Percentiles rank a stretch among this genome's conserved stretches.
Conservation (phyloP, 1,139 yeast genomes). For the Candida sp. region DNA sequence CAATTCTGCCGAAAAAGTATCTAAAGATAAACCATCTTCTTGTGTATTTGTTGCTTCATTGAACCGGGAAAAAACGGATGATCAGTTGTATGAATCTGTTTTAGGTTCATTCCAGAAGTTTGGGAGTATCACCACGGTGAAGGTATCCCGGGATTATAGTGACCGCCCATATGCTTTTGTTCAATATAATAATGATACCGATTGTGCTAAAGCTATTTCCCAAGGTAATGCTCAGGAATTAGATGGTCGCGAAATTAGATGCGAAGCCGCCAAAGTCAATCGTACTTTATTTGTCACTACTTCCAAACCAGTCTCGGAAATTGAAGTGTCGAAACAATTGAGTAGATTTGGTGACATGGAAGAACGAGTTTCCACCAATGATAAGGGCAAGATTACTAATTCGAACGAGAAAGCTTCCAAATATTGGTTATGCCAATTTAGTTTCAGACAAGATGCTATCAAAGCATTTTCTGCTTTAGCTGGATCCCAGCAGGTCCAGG, state of each 20-base stretch:
- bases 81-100: slow-evolving; percentile 62
- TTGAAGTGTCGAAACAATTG: slow-evolving; percentile 34
- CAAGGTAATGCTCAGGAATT: slow-evolving; percentile 64
- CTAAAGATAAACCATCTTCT: slow-evolving; percentile 58
- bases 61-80: slow-evolving; percentile 59
- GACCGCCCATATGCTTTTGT: slow-evolving; percentile 91
- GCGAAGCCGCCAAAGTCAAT: slow-evolving; percentile 86
- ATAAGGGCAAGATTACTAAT: slow-evolving; percentile 22
- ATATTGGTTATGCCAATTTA: slow-evolving; percentile 77
- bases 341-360: slow-evolving; percentile 68
- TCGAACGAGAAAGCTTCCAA: slow-evolving; percentile 13
- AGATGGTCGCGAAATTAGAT: slow-evolving; percentile 71
- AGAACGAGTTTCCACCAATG: slow-evolving; percentile 50
- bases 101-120: slow-evolving; percentile 57
- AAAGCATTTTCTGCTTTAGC: slow-evolving; percentile 71
- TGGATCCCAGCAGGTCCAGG: slow-evolving; percentile 41
- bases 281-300: slow-evolving; percentile 63
- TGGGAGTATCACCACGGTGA: slow-evolving; percentile 69
- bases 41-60: slow-evolving; percentile 85
- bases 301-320: slow-evolving; percentile 15
- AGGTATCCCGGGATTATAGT: slow-evolving; percentile 74
- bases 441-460: slow-evolving; percentile 83
- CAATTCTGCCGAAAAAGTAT: not conserved
- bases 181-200: slow-evolving; percentile 70
- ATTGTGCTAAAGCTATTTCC: slow-evolving; percentile 62